Evolutionary conservation across 306 rosid species (phyloP), one percentile per base, ranked within the genome.

Genomic region (Lathyrus tuberosus): DNA sequence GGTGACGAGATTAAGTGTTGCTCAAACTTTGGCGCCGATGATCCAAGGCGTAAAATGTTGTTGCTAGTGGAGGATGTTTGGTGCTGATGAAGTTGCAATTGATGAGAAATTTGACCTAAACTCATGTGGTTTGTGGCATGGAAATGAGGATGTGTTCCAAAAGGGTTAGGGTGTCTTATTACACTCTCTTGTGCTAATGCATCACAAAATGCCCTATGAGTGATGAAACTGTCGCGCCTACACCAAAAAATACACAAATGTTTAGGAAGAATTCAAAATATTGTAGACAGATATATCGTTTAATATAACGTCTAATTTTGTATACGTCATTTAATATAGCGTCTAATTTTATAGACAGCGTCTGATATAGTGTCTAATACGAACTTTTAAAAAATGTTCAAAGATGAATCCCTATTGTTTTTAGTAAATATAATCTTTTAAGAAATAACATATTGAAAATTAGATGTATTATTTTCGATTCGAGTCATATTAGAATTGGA

Each of bases 181-280:
- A 93, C 87, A 65, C 85, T 85, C 68, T 88, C 97, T 43, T 88
- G 97, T 6, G 93, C 96, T 69, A 91, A 61, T 12, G 96, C 93
- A 74, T 91, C 97, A 47, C 97, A 91, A 71, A 91, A 91, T 3
- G 97, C 97, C 73, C 97, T 84, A 65, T 91, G 97, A 1, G 97
- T 91, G 70, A 91, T 91, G n/a, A 91, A 87, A 74, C 97, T 91
- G 84, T 91, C 97, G 63, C 97, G 86, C 89, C 97, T 91, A 78
- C 73, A 57, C 41, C 12, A 57, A 26, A 35, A 33, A 35, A 35
- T 35, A 35, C 40, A 35, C 40, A 35, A n/a, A 35, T 1, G 6
- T 35, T 35, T 7, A 35, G 40, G 1, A 7, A 35, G 40, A 35
- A 35, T 35, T 5, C 40, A 33, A 30, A 30, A 30, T 30, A 30